A percentile compares a stretch with the other conserved stretches of the same genome.
phyloP scores from a whole-genome alignment of 2,329 filamentous ascomycete genomes.

The Diaporthe sp. region DNA sequence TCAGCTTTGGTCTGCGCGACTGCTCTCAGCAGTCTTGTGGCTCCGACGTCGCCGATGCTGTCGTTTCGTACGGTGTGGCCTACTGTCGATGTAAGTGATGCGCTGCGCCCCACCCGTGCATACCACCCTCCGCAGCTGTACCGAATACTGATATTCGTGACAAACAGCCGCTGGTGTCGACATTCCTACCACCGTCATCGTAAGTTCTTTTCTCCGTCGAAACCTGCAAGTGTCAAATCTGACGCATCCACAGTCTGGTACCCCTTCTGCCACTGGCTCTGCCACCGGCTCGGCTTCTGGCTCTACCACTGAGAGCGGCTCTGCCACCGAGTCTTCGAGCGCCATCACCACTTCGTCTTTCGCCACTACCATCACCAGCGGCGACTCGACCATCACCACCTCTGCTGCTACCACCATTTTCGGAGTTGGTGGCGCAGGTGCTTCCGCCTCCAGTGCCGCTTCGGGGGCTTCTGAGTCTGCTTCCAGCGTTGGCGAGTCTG shows the following conservation, averaged over 20 bases:
- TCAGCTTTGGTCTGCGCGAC: slow-evolving; percentile 65
- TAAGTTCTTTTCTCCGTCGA: slow-evolving; percentile 35
- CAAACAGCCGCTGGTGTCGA: slow-evolving; percentile 51
- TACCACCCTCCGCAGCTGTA: not conserved
- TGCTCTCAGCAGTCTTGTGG: slow-evolving; percentile 61
- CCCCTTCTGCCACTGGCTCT: slow-evolving; percentile 44
- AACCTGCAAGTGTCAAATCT: not conserved
- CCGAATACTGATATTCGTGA: slow-evolving; percentile 41
- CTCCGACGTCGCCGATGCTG: slow-evolving; percentile 51
- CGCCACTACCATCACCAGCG: slow-evolving; percentile 53
- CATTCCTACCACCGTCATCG: slow-evolving; percentile 49
- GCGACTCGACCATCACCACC: slow-evolving; percentile 50
- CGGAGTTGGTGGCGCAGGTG: slow-evolving; percentile 43
- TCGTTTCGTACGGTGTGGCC: slow-evolving; percentile 55
- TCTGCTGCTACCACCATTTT: slow-evolving; percentile 55
- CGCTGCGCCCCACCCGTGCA: not conserved
- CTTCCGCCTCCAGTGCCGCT: slow-evolving; percentile 42
- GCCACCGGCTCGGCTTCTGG: slow-evolving; percentile 33
- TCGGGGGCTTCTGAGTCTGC: slow-evolving; percentile 41
- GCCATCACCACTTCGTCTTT: slow-evolving; percentile 54
- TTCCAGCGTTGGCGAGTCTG: slow-evolving; percentile 46
- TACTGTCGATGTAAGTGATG: slow-evolving; percentile 55
- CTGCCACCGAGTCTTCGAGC: slow-evolving; percentile 40
- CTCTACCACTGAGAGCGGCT: slow-evolving; percentile 31
- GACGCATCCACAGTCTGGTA: slow-evolving; percentile 37